These are phyloP conservation scores for Triticum monococcum DNA, from an alignment of 176 grass and related monocot genomes.

Conservation along the genomic window DNA sequence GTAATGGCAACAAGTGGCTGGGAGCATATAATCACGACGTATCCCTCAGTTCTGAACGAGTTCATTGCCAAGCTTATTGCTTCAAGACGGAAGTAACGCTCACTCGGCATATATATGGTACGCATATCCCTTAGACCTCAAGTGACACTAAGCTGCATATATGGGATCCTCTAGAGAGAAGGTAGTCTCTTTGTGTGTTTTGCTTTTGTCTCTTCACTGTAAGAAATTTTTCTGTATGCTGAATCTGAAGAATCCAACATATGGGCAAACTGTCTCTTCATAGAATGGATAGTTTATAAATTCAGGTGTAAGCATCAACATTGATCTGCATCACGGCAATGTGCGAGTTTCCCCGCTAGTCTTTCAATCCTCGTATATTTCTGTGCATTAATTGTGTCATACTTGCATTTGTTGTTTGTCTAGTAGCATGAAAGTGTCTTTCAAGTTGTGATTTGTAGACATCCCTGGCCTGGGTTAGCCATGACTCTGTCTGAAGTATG, in stretches of 20 bases:
- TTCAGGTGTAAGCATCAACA: background rate
- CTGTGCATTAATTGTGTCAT: background rate
- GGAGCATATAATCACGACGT: background rate
- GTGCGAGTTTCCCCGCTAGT: background rate
- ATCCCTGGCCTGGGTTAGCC: background rate
- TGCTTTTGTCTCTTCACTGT: background rate
- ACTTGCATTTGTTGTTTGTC: no score
- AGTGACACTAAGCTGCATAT: background rate
- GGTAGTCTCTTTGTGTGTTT: background rate
- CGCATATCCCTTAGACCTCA: background rate
- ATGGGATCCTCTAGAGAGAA: background rate
- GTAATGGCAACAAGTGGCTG: background rate
- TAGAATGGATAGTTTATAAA: background rate
- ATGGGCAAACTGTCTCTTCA: background rate
- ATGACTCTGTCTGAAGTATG: background rate
- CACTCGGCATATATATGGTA: background rate
- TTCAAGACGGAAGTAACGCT: background rate
- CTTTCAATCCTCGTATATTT: background rate
- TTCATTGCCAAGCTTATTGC: background rate
- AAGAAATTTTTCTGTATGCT: background rate
- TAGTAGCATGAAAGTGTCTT: background rate
- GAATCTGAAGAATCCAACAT: background rate
- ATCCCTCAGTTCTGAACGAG: background rate
- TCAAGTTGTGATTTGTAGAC: background rate
- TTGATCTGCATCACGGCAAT: background rate